Evolutionary conservation across 1,139 yeast genomes (phyloP).

Genomic region (Geotrichum macrosporum): DNA sequence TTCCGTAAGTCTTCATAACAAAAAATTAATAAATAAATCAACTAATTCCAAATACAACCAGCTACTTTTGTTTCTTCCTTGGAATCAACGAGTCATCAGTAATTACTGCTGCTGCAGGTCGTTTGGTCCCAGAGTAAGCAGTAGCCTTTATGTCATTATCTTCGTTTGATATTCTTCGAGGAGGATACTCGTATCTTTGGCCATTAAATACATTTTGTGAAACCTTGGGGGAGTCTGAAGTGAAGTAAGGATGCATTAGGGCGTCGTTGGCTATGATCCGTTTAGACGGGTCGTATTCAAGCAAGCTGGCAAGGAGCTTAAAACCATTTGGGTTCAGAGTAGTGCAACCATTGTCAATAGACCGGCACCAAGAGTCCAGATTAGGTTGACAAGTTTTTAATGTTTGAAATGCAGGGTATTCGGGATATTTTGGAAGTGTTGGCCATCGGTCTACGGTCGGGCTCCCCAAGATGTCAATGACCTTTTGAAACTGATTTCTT

Average conservation of each 20-base stretch:
- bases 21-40: too few species aligned
- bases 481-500: conserved; percentile 83
- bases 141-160: conserved; percentile 39
- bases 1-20: too few species aligned
- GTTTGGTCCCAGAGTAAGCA: conserved; percentile 14
- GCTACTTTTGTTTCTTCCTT: conserved; percentile 6
- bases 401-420: conserved; percentile 61
- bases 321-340: conserved; percentile 16
- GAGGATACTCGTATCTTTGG: conserved; percentile 39
- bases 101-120: conserved; percentile 4
- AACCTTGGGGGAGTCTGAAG: conserved; percentile 59
- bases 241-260: conserved; percentile 69
- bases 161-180: conserved; percentile 40
- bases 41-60: too few species aligned
- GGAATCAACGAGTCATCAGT: background rate
- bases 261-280: conserved; percentile 76
- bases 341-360: conserved; percentile 47
- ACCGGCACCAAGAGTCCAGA: conserved; percentile 77
- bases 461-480: conserved; percentile 84
- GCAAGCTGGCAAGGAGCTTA: conserved; percentile 51
- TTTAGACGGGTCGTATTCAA: conserved; percentile 79
- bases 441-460: conserved; percentile 79
- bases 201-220: conserved; percentile 47
- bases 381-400: conserved; percentile 64
- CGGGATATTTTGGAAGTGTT: conserved; percentile 73